Conservation (phyloP, 164 flowering plant genomes). For the Vitis labrusca region DNA sequence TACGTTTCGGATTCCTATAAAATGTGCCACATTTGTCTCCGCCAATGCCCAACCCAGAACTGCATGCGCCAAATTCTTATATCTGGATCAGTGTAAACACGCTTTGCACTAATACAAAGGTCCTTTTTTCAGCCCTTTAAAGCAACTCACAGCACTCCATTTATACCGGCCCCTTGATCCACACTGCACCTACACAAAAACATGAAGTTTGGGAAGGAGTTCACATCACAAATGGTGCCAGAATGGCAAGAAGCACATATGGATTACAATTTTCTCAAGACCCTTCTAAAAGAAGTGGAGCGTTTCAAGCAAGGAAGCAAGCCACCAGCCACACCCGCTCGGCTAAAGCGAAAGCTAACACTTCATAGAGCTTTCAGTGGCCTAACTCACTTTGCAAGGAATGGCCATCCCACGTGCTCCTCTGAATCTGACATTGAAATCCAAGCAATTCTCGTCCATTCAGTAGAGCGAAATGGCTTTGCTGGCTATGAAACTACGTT, state of each 20-base stretch:
- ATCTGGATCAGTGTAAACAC: too few relatives aligned
- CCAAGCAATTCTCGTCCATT: slow-evolving; percentile 26
- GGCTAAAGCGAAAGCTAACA: slow-evolving; percentile 20
- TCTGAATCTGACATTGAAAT: slow-evolving; percentile 15
- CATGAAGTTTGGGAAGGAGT: slow-evolving; percentile 82
- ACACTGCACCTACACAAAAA: not conserved
- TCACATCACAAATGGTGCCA: slow-evolving; percentile 63
- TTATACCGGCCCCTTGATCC: not conserved
- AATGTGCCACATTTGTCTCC: too few relatives aligned
- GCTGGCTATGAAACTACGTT: slow-evolving; percentile 25
- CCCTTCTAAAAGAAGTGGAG: slow-evolving; percentile 33
- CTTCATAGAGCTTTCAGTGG: slow-evolving; percentile 56
- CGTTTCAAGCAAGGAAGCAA: slow-evolving; percentile 13
- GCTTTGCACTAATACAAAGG: too few relatives aligned
- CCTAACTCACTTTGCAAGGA: slow-evolving; percentile 13
- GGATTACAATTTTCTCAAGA: slow-evolving; percentile 46
- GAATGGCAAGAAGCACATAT: slow-evolving; percentile 80
- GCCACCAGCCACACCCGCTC: slow-evolving; percentile 14
- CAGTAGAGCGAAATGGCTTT: slow-evolving; percentile 4
- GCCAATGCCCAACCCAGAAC: too few relatives aligned
- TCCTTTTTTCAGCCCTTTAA: too few relatives aligned
- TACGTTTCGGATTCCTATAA: too few relatives aligned
- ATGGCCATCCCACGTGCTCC: not conserved
- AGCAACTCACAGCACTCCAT: too few relatives aligned
- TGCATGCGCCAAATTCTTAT: too few relatives aligned